Percentiles rank a stretch among this genome's conserved stretches.
Conservation (phyloP, 257 asterid genomes). For the Nicotiana tomentosiformis region DNA sequence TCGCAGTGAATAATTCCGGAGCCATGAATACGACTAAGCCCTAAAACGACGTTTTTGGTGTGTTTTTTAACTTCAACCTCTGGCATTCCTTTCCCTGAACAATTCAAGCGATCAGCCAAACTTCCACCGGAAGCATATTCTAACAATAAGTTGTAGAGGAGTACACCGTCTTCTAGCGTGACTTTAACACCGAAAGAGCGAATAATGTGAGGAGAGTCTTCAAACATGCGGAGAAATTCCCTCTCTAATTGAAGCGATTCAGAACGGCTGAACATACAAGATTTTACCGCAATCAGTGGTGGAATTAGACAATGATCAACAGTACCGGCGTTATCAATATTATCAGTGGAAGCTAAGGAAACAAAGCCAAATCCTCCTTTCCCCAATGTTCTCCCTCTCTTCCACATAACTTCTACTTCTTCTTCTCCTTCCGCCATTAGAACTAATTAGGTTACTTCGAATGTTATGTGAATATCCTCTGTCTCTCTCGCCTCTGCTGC, state of each 20-base stretch:
- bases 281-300: background rate
- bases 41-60: no score
- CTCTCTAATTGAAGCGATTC: background rate
- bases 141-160: no score
- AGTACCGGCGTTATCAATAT: background rate
- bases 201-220: background rate
- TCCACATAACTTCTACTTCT: no score
- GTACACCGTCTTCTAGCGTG: background rate
- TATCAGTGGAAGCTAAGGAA: background rate
- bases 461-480: no score
- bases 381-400: background rate
- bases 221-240: background rate
- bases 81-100: no score
- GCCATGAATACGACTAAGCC: no score
- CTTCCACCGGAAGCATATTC: background rate
- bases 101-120: no score
- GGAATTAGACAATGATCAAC: background rate
- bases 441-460: no score
- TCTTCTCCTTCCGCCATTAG: no score
- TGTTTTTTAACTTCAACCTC: no score
- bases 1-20: no score
- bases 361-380: background rate
- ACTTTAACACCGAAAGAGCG: slow-evolving; percentile 6
- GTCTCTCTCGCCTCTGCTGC: no score
- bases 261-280: background rate